Percentiles rank a stretch among this genome's conserved stretches.
Evolutionary conservation across 2,329 filamentous ascomycete species (phyloP).

Genomic region (Trichoderma atrobrunneum): DNA sequence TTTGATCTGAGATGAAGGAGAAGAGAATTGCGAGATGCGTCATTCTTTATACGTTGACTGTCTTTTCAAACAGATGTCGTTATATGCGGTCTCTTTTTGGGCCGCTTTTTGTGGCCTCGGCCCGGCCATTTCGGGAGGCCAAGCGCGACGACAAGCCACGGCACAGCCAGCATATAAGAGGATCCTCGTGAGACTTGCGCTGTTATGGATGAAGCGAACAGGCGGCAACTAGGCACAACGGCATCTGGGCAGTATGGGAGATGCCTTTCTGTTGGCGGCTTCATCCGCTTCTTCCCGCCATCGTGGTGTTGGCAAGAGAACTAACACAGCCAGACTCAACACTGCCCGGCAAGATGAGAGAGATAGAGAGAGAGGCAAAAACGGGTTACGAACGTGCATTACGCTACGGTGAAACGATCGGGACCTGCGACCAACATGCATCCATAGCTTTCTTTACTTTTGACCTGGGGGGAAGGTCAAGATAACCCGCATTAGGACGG

Average conservation of each 20-base stretch:
- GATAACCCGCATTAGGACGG: not conserved
- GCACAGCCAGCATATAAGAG: not conserved
- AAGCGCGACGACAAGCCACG: slow-evolving; percentile 15
- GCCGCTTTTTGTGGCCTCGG: not conserved
- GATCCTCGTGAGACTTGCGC: not conserved
- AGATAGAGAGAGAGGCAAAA: not conserved
- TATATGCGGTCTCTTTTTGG: not conserved
- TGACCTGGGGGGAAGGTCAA: not conserved
- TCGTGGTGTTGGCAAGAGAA: not conserved
- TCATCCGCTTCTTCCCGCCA: slow-evolving; percentile 13
- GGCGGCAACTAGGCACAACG: not conserved
- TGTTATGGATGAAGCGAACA: not conserved
- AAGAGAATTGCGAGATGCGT: not conserved
- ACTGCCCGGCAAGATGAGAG: not conserved
- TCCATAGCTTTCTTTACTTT: not conserved
- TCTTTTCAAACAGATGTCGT: not conserved
- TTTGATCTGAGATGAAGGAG: not conserved
- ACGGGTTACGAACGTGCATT: not conserved
- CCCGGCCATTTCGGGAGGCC: slow-evolving; percentile 2
- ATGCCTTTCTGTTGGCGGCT: slow-evolving; percentile 16
- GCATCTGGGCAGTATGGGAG: not conserved
- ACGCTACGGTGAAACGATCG: slow-evolving; percentile 1
- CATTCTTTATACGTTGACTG: not conserved
- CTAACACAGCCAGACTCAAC: not conserved
- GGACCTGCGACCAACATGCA: not conserved